A percentile compares a stretch with the other conserved stretches of the same genome.
These are phyloP conservation scores for Platanthera guangdongensis DNA, from an alignment of 106 monocot species.

Conservation along the genomic window DNA sequence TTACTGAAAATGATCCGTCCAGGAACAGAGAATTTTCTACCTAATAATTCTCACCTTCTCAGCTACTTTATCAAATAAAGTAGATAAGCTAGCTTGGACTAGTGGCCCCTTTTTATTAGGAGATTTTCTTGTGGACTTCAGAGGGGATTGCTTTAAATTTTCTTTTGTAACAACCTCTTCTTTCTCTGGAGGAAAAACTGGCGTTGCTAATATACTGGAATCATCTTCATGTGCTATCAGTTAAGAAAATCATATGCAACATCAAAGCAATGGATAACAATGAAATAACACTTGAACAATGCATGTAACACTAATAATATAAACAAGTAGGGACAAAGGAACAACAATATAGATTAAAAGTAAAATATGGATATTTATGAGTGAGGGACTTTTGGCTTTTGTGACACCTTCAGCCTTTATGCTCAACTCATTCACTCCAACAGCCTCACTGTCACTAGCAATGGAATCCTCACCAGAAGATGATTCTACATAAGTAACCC, in stretches of 20 bases:
- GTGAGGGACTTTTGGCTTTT: conserved; percentile 17
- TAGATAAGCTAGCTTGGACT: conserved; percentile 70
- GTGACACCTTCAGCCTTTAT: conserved; percentile 10
- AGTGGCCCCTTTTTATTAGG: conserved; percentile 37
- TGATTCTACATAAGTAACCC: conserved; percentile 66
- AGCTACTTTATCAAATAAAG: conserved; percentile 50
- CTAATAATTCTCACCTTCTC: conserved; percentile 41
- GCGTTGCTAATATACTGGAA: conserved; percentile 3
- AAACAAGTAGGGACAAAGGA: not conserved
- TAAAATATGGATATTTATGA: conserved; percentile 34
- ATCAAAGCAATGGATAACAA: not conserved
- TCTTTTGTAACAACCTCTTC: conserved; percentile 6
- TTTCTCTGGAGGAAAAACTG: conserved; percentile 14
- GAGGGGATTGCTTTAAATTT: conserved; percentile 15
- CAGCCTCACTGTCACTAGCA: conserved; percentile 29
- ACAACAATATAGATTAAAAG: not conserved
- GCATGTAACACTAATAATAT: not conserved
- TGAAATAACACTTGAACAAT: not conserved
- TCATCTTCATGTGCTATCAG: conserved; percentile 27
- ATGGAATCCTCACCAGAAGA: conserved; percentile 58
- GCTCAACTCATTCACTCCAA: conserved; percentile 14
- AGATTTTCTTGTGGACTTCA: conserved; percentile 21
- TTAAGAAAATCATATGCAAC: conserved; percentile 18
- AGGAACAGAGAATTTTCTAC: not conserved
- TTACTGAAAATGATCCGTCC: not conserved